phyloP scores from a whole-genome alignment of 805 yeast genomes.

The Starmerella gropengiesseri region DNA sequence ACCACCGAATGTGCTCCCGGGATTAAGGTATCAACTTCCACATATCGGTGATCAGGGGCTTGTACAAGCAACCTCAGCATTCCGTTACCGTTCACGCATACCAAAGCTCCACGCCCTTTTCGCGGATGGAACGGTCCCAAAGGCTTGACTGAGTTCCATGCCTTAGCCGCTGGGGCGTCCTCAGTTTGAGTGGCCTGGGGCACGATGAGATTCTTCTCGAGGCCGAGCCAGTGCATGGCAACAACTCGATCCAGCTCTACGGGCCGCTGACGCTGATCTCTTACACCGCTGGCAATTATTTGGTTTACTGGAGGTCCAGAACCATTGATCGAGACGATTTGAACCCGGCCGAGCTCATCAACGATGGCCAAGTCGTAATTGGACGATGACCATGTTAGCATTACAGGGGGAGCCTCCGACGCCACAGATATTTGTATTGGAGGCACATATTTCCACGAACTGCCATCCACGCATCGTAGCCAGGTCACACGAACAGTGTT shows the following conservation, averaged over 20 bases:
- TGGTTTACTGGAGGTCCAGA: slow-evolving; percentile 21
- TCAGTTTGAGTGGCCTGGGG: slow-evolving; percentile 13
- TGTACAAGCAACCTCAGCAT: slow-evolving; percentile 50
- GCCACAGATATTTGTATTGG: slow-evolving; percentile 34
- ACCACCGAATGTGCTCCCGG: slow-evolving; percentile 24
- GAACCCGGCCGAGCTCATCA: slow-evolving; percentile 59
- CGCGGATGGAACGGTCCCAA: slow-evolving; percentile 60
- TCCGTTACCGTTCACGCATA: slow-evolving; percentile 56
- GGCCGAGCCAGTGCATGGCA: slow-evolving; percentile 60
- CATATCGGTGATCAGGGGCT: slow-evolving; percentile 21
- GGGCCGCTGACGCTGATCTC: slow-evolving; percentile 23
- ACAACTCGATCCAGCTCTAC: slow-evolving; percentile 30
- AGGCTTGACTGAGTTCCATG: slow-evolving; percentile 40
- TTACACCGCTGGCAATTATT: slow-evolving; percentile 22
- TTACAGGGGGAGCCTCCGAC: slow-evolving; percentile 19
- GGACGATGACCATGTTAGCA: slow-evolving; percentile 62
- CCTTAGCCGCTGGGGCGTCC: slow-evolving; percentile 19
- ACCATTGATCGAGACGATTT: slow-evolving; percentile 34
- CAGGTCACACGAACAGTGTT: slow-evolving; percentile 46
- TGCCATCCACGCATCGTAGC: slow-evolving; percentile 64
- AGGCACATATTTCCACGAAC: slow-evolving; percentile 63
- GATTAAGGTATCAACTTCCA: slow-evolving; percentile 22
- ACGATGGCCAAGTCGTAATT: slow-evolving; percentile 75
- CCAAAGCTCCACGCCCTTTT: slow-evolving; percentile 56
- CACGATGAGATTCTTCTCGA: slow-evolving; percentile 48